Percentiles rank a stretch among this genome's conserved stretches.
Evolutionary conservation across 495 filamentous ascomycete genomes (phyloP).

Genomic region (Penicillium samsonianum): DNA sequence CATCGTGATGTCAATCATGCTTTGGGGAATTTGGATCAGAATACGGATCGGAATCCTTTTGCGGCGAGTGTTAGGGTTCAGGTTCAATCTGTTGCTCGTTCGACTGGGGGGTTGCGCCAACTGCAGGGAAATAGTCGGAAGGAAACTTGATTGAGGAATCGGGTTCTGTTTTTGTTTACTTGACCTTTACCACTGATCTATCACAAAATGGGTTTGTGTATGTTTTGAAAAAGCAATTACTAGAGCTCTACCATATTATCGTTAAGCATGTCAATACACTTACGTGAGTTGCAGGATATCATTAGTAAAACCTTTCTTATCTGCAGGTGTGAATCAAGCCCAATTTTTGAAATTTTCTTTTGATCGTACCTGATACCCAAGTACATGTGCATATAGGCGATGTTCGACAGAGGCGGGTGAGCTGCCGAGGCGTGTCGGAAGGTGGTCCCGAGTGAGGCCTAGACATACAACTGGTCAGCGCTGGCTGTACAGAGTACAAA

Average conservation of each 20-base stretch:
- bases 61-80: conserved; percentile 67
- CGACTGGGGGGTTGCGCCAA: not conserved
- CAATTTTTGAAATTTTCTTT: not conserved
- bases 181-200: not conserved
- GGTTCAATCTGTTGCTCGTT: conserved; percentile 4
- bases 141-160: not conserved
- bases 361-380: not conserved
- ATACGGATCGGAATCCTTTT: conserved; percentile 87
- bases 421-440: not conserved
- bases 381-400: not conserved
- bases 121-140: not conserved
- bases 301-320: not conserved
- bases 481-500: not conserved
- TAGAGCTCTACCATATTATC: not conserved
- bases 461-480: not conserved
- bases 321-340: not conserved
- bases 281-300: not conserved
- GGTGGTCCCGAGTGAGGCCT: not conserved
- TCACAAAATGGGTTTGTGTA: not conserved
- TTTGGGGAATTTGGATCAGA: conserved; percentile 76
- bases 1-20: conserved; percentile 96
- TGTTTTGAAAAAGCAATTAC: not conserved
- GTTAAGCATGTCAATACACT: not conserved
- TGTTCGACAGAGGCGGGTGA: not conserved
- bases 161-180: not conserved